These are phyloP conservation scores for Cyberlindnera sargentensis DNA, from an alignment of 805 yeast species.

Conservation along the genomic window DNA sequence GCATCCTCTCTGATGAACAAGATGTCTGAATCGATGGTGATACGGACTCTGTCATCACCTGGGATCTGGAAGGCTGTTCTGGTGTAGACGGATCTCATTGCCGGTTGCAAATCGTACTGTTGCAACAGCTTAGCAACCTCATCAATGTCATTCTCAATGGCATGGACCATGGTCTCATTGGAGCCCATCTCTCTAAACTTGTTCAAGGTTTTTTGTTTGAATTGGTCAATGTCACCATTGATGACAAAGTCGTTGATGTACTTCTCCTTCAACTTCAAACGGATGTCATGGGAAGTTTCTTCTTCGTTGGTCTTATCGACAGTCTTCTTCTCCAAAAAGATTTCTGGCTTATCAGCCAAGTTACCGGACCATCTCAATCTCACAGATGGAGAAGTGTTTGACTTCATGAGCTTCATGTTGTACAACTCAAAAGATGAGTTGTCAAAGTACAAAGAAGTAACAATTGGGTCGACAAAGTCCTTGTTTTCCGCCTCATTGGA, in stretches of 20 bases:
- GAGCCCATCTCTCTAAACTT: constrained; percentile 61
- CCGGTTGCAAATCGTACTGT: constrained; percentile 70
- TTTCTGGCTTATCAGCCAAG: constrained; percentile 66
- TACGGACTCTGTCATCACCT: constrained; percentile 89
- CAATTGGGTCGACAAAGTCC: constrained; percentile 63
- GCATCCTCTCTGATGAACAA: constrained; percentile 85
- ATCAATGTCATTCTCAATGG: constrained; percentile 47
- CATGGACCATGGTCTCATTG: constrained; percentile 42
- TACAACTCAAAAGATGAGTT: constrained; percentile 76
- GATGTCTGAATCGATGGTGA: constrained; percentile 85
- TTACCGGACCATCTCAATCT: constrained; percentile 91
- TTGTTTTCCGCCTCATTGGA: constrained; percentile 36
- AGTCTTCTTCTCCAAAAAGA: constrained; percentile 72
- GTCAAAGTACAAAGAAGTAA: constrained; percentile 85
- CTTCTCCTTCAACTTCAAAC: constrained; percentile 72
- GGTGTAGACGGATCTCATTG: constrained; percentile 77
- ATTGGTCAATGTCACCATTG: constrained; percentile 36
- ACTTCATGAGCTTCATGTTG: constrained; percentile 72
- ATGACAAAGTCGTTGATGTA: constrained; percentile 66
- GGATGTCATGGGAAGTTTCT: constrained; percentile 54
- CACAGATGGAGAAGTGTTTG: constrained; percentile 62
- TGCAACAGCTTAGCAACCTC: constrained; percentile 57
- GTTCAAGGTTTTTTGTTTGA: constrained; percentile 44
- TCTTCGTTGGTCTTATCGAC: constrained; percentile 48
- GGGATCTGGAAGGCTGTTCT: constrained; percentile 98